Percentiles rank a stretch among this genome's conserved stretches.
Conservation (phyloP, 768 basidiomycete species). For the Amanita subjunquillea region DNA sequence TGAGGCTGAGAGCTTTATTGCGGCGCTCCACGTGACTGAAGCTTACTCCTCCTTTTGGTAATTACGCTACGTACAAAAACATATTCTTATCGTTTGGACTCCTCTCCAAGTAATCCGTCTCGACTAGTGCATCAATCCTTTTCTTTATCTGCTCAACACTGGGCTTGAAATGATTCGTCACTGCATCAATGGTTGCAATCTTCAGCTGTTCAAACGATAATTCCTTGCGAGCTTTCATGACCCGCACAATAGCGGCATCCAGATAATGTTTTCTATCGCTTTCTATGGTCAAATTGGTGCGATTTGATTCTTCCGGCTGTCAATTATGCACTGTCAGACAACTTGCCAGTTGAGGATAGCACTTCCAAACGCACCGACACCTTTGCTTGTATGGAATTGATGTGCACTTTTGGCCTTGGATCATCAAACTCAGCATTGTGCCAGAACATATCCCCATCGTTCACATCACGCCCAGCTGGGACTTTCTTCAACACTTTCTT, state of each 20-base stretch:
- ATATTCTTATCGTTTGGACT: conserved; percentile 60
- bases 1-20: not conserved
- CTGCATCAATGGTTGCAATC: conserved; percentile 75
- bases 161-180: conserved; percentile 82
- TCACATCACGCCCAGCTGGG: conserved; percentile 70
- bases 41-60: not conserved
- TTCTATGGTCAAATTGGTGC: conserved; percentile 77
- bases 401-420: conserved; percentile 69
- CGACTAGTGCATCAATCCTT: conserved; percentile 72
- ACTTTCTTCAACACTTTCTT: conserved; percentile 80
- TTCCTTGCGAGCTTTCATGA: conserved; percentile 92
- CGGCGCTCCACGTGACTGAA: not conserved
- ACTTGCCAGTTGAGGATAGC: not conserved
- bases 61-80: conserved; percentile 66
- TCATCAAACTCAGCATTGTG: conserved; percentile 83
- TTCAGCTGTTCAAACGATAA: conserved; percentile 72
- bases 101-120: conserved; percentile 77
- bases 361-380: conserved; percentile 48
- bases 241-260: conserved; percentile 92
- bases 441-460: conserved; percentile 63
- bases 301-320: conserved; percentile 77
- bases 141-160: conserved; percentile 80
- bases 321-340: not conserved
- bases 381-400: conserved; percentile 93
- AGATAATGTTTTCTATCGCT: conserved; percentile 78